These are phyloP conservation scores for Annona squamosa DNA, from an alignment of 164 flowering plant species.

Conservation along the genomic window DNA sequence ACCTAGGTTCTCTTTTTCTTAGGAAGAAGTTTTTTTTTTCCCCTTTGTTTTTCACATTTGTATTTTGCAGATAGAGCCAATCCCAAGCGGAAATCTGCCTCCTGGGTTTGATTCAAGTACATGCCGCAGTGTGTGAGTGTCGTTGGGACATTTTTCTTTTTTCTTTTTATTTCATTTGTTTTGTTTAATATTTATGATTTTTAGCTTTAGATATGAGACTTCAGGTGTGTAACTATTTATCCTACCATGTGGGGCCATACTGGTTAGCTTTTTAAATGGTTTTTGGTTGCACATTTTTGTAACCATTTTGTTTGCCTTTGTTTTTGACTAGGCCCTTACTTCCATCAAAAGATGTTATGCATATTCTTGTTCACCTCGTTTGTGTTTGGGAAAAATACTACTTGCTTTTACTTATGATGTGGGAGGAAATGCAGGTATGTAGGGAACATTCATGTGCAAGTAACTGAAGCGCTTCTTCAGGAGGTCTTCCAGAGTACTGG, in stretches of 20 bases:
- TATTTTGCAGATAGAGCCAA: constrained; percentile 37
- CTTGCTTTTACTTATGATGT: background rate
- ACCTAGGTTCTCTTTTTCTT: constrained; percentile 9
- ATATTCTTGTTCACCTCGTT: background rate
- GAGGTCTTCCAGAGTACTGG: constrained; percentile 48
- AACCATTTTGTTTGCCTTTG: background rate
- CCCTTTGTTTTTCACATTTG: constrained; percentile 9
- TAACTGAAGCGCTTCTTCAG: constrained; percentile 50
- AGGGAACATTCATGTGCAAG: constrained; percentile 28
- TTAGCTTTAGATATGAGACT: background rate
- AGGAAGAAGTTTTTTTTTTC: constrained; percentile 12
- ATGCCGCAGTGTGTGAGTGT: constrained; percentile 41
- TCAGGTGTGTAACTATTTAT: background rate
- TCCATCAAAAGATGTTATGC: background rate
- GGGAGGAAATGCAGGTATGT: constrained; percentile 18
- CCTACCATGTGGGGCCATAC: background rate
- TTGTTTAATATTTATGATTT: constrained; percentile 3
- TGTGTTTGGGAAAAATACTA: background rate
- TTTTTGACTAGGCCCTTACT: background rate
- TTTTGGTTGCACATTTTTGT: background rate
- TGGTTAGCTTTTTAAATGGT: background rate
- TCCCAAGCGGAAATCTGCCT: constrained; percentile 40
- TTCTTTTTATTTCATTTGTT: constrained; percentile 6
- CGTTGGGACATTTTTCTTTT: constrained; percentile 12
- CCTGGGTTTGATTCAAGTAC: constrained; percentile 39